phyloP scores from a whole-genome alignment of 345 rosid genomes.

The Gossypium sturtianum region DNA sequence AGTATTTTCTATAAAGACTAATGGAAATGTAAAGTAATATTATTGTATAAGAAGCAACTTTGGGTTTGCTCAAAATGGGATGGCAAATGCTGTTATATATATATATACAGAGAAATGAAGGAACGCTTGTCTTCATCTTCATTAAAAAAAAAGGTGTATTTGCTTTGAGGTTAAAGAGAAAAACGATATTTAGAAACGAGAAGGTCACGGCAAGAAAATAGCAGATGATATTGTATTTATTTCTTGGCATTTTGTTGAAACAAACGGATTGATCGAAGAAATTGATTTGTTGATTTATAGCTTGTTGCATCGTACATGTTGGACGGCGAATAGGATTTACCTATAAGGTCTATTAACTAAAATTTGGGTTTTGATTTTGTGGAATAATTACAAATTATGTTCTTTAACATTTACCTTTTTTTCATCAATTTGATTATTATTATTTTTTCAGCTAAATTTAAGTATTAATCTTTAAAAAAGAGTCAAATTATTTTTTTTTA shows the following conservation, averaged over 20 bases:
- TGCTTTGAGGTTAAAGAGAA: background rate
- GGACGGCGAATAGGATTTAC: background rate
- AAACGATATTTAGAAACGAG: background rate
- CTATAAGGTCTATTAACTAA: too few species aligned
- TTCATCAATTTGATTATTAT: too few species aligned
- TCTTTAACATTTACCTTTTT: too few species aligned
- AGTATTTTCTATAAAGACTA: too few species aligned
- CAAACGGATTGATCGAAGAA: background rate
- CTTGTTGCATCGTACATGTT: background rate
- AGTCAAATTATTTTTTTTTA: too few species aligned
- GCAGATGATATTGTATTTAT: too few species aligned
- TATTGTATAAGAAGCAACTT: too few species aligned
- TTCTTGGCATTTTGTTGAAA: background rate
- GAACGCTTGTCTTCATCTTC: background rate
- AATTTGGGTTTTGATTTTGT: too few species aligned
- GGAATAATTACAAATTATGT: too few species aligned
- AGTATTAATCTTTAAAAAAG: too few species aligned
- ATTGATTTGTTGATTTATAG: background rate
- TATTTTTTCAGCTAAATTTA: too few species aligned
- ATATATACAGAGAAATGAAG: background rate
- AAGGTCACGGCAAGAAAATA: background rate
- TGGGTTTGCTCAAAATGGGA: background rate
- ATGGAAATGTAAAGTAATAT: too few species aligned
- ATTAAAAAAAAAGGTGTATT: background rate
- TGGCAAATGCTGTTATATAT: background rate